These are phyloP conservation scores for Quercus rubra DNA, from an alignment of 306 rosid genomes.

Conservation along the genomic window DNA sequence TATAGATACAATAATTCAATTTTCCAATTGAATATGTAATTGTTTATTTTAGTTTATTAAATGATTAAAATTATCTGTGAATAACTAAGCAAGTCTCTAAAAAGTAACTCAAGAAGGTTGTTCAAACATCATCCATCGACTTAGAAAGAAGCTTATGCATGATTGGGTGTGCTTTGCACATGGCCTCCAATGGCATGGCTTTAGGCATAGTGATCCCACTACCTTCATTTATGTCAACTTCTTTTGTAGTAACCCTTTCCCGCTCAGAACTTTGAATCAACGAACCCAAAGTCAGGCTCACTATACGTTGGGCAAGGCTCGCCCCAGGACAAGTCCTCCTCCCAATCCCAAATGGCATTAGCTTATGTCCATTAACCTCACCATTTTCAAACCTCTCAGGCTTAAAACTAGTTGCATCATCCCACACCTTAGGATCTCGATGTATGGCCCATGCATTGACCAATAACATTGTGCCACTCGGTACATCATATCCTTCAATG, in stretches of 20 bases:
- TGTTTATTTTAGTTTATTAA: too few species aligned
- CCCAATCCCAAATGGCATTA: conserved; percentile 28
- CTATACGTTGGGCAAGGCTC: background rate
- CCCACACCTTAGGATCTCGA: conserved; percentile 35
- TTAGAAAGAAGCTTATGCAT: background rate
- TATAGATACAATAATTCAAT: too few species aligned
- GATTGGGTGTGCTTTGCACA: conserved; percentile 25
- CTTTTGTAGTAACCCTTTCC: conserved; percentile 17
- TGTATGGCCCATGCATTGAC: conserved; percentile 43
- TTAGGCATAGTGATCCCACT: conserved; percentile 36
- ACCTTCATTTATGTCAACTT: conserved; percentile 37
- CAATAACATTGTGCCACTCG: background rate
- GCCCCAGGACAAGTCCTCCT: background rate
- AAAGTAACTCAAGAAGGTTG: background rate
- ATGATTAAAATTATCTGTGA: too few species aligned
- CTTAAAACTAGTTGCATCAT: conserved; percentile 22
- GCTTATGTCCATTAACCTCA: background rate
- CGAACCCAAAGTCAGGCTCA: conserved; percentile 18
- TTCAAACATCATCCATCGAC: background rate
- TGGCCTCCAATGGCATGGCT: conserved; percentile 28
- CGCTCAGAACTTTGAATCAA: conserved; percentile 44
- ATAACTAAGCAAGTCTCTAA: background rate
- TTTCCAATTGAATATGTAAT: too few species aligned
- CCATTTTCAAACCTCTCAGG: conserved; percentile 24
- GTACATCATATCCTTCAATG: background rate